Base-by-base conservation (phyloP, 2,329 filamentous ascomycete genomes). In the Xylariaceae sp. region DNA sequence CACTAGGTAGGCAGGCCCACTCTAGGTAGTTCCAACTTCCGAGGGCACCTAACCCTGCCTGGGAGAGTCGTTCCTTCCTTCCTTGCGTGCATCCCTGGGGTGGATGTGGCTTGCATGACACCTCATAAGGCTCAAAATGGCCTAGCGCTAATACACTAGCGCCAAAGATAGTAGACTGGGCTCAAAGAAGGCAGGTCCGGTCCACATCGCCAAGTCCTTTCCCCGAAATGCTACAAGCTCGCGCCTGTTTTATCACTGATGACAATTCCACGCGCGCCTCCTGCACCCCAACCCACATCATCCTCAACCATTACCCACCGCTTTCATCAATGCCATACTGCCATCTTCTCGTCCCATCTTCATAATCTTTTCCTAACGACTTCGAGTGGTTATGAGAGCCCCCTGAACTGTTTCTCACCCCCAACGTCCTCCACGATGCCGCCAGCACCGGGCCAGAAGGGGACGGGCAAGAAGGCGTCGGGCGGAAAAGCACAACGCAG, bases 401-500 rank as follows among this genome's bases (percentile, higher is more conserved):
- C 13, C n/a, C 17, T 49, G 23, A 17, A 52, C 17, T 11, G 3
- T 52, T 11, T 2, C 17, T 13, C 15, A 17, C 8, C 49, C n/a
- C 17, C 44, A 34, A 15, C 50, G 51, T 42, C 18, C 17, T 18
- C 39, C 8, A n/a, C 48, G 57, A 87, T 87, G 84, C 81, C 84
- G 71, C 81, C 82, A 34, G 76, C 76, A 58, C 78, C 81, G 52
- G 79, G 81, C 65, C 82, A 86, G 69, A 84, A 85, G 68, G 84
- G 84, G 59, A 84, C 83, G 30, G 80, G 84, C 71, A 88, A 87
- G 77, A 90, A 90, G 75, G 79, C 78, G 59, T 77, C 79, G 62
- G 80, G 80, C 66, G 81, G 82, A 67, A 81, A 85, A 62, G 85
- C 86, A 66, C 88, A 87, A 67, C 80, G 84, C 62, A 92, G 88